Percentiles rank a stretch among this genome's conserved stretches.
Evolutionary conservation across 345 rosid genomes (phyloP).

Genomic region (Pistacia atlantica): DNA sequence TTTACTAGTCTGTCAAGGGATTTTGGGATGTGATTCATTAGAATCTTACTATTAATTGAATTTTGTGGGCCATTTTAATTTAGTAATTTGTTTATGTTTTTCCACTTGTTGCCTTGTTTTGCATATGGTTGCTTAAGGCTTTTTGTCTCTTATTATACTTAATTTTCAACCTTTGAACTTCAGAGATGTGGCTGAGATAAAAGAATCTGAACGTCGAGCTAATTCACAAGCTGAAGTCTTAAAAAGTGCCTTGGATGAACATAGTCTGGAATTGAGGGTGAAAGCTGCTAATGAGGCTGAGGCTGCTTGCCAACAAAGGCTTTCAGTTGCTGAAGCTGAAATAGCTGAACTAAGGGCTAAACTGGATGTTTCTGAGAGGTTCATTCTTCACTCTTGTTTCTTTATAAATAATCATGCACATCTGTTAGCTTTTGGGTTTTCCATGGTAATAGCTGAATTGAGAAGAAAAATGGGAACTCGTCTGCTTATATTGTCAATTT

Average conservation of each 20-base stretch:
- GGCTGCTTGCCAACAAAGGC: constrained; percentile 90
- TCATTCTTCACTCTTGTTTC: constrained; percentile 25
- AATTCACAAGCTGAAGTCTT: constrained; percentile 72
- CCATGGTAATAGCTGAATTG: neutral
- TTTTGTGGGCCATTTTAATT: neutral
- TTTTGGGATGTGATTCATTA: neutral
- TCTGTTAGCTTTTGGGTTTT: neutral
- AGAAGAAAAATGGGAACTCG: neutral
- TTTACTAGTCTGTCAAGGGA: neutral
- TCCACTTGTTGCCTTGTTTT: neutral
- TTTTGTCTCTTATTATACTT: neutral
- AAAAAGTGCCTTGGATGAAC: constrained; percentile 76
- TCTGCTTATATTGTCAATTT: constrained; percentile 5
- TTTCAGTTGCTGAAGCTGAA: constrained; percentile 83
- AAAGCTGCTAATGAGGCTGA: constrained; percentile 95
- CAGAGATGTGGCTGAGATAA: constrained; percentile 75
- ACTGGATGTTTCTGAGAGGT: constrained; percentile 81
- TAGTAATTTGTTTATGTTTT: neutral
- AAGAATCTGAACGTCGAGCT: constrained; percentile 80
- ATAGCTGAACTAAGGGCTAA: constrained; percentile 74
- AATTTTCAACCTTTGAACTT: constrained; percentile 19
- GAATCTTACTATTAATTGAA: neutral
- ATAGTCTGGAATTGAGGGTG: constrained; percentile 89
- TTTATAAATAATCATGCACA: neutral
- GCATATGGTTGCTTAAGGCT: constrained; percentile 5